Base-by-base conservation (phyloP, 495 filamentous ascomycete genomes). In the Annulohypoxylon maeteangense region DNA sequence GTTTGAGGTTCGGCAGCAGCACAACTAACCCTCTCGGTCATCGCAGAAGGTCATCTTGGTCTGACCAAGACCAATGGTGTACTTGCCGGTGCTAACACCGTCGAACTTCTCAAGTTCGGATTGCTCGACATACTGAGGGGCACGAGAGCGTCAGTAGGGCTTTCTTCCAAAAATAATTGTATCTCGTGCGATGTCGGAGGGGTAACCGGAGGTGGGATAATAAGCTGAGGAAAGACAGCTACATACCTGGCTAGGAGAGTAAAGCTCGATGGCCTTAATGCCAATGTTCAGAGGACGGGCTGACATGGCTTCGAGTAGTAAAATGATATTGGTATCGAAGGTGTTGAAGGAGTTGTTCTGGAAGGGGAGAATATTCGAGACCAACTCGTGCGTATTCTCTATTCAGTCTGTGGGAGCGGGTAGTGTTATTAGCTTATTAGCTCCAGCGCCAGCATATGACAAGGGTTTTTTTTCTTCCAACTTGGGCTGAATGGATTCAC, bases 11-110 rank as follows among this genome's bases (percentile, higher is more conserved):
- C 44, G n/a, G 50, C 31, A 48, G 70, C 38, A 60, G 76, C 65
- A 78, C 5, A 36, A 83, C 86, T 83, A 83, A 97, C 95, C 95
- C 87, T 99, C 95, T 76, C 94, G 88, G 82, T 99, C 95, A 86
- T 99, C 95, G 80, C 96, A 98, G 87, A 99, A 99, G 88, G 91
- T 94, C 95, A 99, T 99, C 84, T 95, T 97, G 72, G 95, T 98
- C 90, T 98, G 95, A 74, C 95, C 95, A 56, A 99, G 91, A 85
- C 95, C 95, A 83, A 99, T 99, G 72, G 95, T 99, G 87, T 99
- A 99, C 81, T 99, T 99, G 70, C 95, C 95, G 53, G 88, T 79
- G 75, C 89, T 89, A 71, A 97, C 96, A 81, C 94, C 95, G 90
- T 99, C 95, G 86, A 97, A 95, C 86, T 97, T 96, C 83, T 99